Evolutionary conservation across 371 early-diverging fungal genomes (phyloP), one percentile per base, ranked within the genome.

Genomic region (Ordospora pajunii): DNA sequence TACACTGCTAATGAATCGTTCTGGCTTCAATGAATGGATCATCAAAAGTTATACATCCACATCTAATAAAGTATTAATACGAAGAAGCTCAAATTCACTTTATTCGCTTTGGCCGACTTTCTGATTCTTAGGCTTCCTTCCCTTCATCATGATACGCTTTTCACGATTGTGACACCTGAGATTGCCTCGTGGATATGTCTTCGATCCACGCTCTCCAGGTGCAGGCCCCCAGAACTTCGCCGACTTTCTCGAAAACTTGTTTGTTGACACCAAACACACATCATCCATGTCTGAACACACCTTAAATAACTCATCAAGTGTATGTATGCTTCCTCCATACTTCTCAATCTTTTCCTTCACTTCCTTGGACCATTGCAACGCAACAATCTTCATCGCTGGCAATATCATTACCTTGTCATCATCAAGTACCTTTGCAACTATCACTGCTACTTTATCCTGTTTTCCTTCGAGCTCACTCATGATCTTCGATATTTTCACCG

Each of bases 381-480:
- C 80, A 22, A 84, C 83, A 17, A 85, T 63, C 40, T 70, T 77
- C 52, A 85, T 79, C 0, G 76, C 42, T 14, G 84, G 83, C n/a
- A 85, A 45, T 22, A 49, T 74, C 27, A 85, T 62, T 10, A 82
- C 19, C 44, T 51, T 76, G 12, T 85, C 84, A 46, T 85, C 84
- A 68, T 82, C 86, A 44, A 85, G 71, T 4, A 85, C 75, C 58
- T 85, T 85, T 50, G 71, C 76, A 27, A 82, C 83, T 12, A 85
- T 75, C 3, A 85, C 81, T 10, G 80, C 76, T 45, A 81, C 53
- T 66, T 83, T 83, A 19, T 73, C 84, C 19, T 54, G 6, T 25
- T 64, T 65, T 14, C 50, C 74, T 6, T 69, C 65, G 0, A 73
- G 49, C 21, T 80, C 62, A n/a, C 74, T 53, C 5, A 78, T 75